Evolutionary conservation across 768 basidiomycete genomes (phyloP).

Genomic region (Vishniacozyma victoriae): DNA sequence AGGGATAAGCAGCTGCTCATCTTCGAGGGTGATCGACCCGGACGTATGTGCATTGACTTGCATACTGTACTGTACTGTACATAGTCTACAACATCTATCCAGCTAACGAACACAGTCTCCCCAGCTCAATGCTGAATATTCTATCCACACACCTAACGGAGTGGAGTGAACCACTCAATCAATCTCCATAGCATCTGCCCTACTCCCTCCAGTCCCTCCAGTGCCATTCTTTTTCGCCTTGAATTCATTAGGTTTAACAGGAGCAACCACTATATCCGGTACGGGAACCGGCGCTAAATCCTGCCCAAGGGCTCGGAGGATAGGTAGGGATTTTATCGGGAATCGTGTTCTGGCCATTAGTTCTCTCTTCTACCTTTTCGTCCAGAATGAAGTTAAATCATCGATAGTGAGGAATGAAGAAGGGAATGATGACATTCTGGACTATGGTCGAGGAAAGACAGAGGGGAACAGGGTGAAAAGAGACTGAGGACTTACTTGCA

Average conservation of each 20-base stretch:
- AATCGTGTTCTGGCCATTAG: conserved; percentile 69
- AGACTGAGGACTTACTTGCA: conserved; percentile 65
- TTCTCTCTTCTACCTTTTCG: not conserved
- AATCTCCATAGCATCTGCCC: not conserved
- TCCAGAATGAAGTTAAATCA: no score
- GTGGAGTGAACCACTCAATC: not conserved
- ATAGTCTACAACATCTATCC: no score
- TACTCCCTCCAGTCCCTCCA: not conserved
- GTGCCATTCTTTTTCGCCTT: not conserved
- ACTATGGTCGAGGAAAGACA: not conserved
- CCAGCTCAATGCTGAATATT: no score
- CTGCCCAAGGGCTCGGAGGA: conserved; percentile 26
- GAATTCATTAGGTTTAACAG: not conserved
- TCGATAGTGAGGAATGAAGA: not conserved
- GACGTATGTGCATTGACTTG: no score
- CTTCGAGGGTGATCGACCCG: no score
- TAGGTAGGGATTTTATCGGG: conserved; percentile 76
- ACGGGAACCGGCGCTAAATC: conserved; percentile 29
- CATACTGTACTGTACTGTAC: no score
- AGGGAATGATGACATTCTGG: no score
- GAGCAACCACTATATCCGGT: conserved; percentile 29
- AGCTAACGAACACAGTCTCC: no score
- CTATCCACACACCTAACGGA: no score
- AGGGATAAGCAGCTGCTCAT: no score
- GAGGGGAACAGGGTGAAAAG: not conserved